These are phyloP conservation scores for Camelina neglecta DNA, from an alignment of 345 rosid genomes.

Conservation along the genomic window DNA sequence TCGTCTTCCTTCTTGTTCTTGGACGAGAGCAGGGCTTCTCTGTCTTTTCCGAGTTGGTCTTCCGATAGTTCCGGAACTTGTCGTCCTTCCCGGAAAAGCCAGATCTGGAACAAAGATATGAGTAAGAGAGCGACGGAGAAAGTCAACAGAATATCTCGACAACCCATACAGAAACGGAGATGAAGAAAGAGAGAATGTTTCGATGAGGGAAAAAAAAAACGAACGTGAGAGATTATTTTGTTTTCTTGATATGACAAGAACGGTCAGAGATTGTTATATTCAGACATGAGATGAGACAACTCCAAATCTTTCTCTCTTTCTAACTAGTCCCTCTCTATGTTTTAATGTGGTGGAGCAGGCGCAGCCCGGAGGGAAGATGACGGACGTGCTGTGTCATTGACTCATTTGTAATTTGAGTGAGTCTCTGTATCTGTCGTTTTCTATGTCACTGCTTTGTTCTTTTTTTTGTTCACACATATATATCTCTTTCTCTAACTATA, in stretches of 20 bases:
- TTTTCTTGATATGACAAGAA: slow-evolving; percentile 26
- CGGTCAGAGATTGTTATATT: slow-evolving; percentile 35
- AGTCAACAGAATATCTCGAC: slow-evolving; percentile 39
- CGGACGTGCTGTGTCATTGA: slow-evolving; percentile 29
- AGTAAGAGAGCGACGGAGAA: slow-evolving; percentile 37
- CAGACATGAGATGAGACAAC: slow-evolving; percentile 13
- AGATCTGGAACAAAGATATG: slow-evolving; percentile 40
- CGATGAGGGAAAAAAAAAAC: slow-evolving; percentile 3
- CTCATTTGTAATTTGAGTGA: slow-evolving; percentile 31
- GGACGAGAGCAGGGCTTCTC: slow-evolving; percentile 6
- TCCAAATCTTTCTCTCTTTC: slow-evolving; percentile 17
- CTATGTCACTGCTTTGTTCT: slow-evolving; percentile 30
- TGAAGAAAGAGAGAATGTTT: slow-evolving; percentile 9
- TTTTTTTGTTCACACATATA: neutral
- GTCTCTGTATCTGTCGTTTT: slow-evolving; percentile 36
- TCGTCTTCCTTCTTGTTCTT: slow-evolving; percentile 26
- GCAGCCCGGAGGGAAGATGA: slow-evolving; percentile 32
- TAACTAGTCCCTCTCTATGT: neutral
- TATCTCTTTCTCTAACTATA: neutral
- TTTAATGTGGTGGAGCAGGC: slow-evolving; percentile 28
- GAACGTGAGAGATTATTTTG: slow-evolving; percentile 8
- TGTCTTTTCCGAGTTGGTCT: slow-evolving; percentile 22
- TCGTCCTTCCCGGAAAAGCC: slow-evolving; percentile 35
- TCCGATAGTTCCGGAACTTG: slow-evolving; percentile 34
- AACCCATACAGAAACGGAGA: slow-evolving; percentile 25